phyloP scores from a whole-genome alignment of 208 protist species.

The Leishmania braziliensis region DNA sequence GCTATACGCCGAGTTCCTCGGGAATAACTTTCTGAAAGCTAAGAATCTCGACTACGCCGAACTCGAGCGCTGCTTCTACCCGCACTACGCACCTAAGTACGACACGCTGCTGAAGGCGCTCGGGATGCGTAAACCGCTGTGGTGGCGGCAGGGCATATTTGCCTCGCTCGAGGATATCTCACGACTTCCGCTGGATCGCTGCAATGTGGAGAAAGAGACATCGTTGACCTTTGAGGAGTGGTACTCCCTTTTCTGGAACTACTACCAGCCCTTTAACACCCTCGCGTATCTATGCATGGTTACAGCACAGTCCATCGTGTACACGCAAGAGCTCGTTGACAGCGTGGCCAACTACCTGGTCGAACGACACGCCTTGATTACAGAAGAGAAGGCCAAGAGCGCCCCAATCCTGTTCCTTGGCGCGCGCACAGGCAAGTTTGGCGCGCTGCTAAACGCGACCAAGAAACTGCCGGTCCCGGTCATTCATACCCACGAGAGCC shows the following conservation, averaged over 20 bases:
- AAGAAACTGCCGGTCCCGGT: constrained; percentile 78
- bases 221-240: constrained; percentile 82
- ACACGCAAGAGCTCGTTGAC: constrained; percentile 76
- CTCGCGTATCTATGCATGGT: constrained; percentile 81
- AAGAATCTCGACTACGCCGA: constrained; percentile 67
- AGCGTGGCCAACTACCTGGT: constrained; percentile 77
- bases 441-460: constrained; percentile 75
- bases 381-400: constrained; percentile 60
- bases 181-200: constrained; percentile 77
- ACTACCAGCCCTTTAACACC: constrained; percentile 80
- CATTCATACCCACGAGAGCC: constrained; percentile 82
- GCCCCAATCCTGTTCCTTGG: constrained; percentile 86
- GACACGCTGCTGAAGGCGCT: constrained; percentile 52
- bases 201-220: constrained; percentile 62
- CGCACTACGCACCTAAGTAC: constrained; percentile 69
- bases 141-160: constrained; percentile 75
- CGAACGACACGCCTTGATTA: constrained; percentile 70
- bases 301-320: constrained; percentile 72
- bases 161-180: constrained; percentile 83
- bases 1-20: constrained; percentile 82
- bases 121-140: constrained; percentile 61
- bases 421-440: constrained; percentile 76
- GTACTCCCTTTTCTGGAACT: constrained; percentile 91
- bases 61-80: constrained; percentile 86
- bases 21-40: constrained; percentile 68